Percentiles rank a stretch among this genome's conserved stretches.
Evolutionary conservation across 2,329 filamentous ascomycete genomes (phyloP).

Genomic region (Alternaria burnsii): DNA sequence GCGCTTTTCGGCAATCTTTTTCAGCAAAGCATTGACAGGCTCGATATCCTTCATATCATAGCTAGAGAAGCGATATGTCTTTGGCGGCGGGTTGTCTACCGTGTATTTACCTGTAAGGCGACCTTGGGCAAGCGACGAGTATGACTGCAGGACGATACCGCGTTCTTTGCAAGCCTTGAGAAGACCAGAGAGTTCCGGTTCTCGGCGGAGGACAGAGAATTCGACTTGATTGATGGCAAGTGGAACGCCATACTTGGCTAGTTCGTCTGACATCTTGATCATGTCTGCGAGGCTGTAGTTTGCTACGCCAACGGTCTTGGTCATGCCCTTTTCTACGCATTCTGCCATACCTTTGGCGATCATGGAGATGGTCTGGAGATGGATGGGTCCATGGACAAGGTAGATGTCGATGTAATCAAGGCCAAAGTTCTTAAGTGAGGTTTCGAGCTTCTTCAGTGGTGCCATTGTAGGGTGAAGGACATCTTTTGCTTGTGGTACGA

Average conservation of each 20-base stretch:
- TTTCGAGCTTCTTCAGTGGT: constrained; percentile 6
- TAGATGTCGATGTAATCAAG: constrained; percentile 7
- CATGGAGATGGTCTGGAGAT: constrained; percentile 2
- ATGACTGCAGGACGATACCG: constrained; percentile 56
- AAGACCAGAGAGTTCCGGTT: constrained; percentile 53
- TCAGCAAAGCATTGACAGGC: constrained; percentile 49
- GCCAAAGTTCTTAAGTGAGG: background rate
- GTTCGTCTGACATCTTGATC: constrained; percentile 4
- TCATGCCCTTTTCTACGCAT: constrained; percentile 3
- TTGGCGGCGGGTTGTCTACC: constrained; percentile 49
- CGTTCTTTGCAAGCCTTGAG: constrained; percentile 48
- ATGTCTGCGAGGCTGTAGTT: constrained; percentile 5
- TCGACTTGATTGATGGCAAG: constrained; percentile 58
- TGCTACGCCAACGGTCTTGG: background rate
- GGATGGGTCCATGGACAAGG: constrained; percentile 5
- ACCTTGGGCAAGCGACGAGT: constrained; percentile 53
- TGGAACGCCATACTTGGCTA: constrained; percentile 34
- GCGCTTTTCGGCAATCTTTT: constrained; percentile 48
- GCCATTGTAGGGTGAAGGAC: constrained; percentile 1
- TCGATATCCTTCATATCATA: constrained; percentile 57
- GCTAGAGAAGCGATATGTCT: constrained; percentile 51
- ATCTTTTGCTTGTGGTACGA: constrained; percentile 7
- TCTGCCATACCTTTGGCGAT: constrained; percentile 7
- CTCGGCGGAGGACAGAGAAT: constrained; percentile 54
- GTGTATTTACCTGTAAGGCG: constrained; percentile 44